Conservation (phyloP, 75 land plant genomes). For the Adiantum capillusveneris region DNA sequence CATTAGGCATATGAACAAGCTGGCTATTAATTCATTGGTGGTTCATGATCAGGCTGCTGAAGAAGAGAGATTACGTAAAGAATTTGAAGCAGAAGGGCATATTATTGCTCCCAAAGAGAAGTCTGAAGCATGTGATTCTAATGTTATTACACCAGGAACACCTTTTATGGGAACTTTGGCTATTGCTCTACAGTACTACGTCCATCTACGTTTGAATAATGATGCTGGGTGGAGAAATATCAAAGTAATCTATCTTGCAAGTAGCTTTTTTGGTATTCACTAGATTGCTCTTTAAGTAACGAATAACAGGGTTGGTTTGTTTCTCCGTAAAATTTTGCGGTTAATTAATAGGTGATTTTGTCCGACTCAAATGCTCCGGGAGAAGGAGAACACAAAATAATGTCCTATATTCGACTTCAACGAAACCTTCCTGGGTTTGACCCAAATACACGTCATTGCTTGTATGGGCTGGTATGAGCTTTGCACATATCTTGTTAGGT, state of each 20-base stretch:
- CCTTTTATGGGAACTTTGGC: slow-evolving; percentile 85
- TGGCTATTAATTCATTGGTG: too few relatives aligned
- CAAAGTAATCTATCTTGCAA: slow-evolving; percentile 52
- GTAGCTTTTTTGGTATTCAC: neutral
- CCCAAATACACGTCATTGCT: slow-evolving; percentile 90
- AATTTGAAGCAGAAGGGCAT: slow-evolving; percentile 59
- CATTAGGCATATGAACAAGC: too few relatives aligned
- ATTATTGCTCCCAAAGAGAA: slow-evolving; percentile 41
- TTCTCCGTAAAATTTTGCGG: too few relatives aligned
- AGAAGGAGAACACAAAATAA: slow-evolving; percentile 98
- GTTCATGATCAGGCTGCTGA: slow-evolving; percentile 74
- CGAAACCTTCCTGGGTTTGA: slow-evolving; percentile 80
- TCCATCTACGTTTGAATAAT: slow-evolving; percentile 58
- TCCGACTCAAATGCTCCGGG: slow-evolving; percentile 99
- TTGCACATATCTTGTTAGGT: neutral
- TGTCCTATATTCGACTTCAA: slow-evolving; percentile 92
- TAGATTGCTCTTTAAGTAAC: neutral
- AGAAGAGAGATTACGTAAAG: slow-evolving; percentile 67
- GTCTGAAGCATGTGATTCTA: slow-evolving; percentile 75
- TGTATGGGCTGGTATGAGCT: slow-evolving; percentile 82
- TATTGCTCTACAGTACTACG: slow-evolving; percentile 77
- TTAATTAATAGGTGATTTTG: slow-evolving; percentile 64
- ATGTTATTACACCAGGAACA: slow-evolving; percentile 97
- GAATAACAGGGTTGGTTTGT: too few relatives aligned
- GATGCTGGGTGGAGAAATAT: slow-evolving; percentile 62